phyloP scores from a whole-genome alignment of 2,329 filamentous ascomycete species.

The Tolypocladium paradoxum region DNA sequence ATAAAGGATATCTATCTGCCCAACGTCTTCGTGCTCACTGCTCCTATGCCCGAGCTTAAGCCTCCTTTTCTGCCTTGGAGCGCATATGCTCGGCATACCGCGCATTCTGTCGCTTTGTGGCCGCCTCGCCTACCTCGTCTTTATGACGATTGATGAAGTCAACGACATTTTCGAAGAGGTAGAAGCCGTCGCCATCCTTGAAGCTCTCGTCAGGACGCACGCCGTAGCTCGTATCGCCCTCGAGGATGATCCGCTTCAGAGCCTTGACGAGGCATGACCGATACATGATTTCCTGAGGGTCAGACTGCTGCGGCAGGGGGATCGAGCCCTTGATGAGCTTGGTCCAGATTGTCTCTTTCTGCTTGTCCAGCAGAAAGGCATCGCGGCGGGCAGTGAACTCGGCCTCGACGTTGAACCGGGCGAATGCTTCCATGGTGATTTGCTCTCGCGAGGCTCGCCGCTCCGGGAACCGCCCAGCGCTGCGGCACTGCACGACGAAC shows the following conservation, averaged over 20 bases:
- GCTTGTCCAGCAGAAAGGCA: constrained; percentile 29
- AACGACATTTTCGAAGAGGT: constrained; percentile 27
- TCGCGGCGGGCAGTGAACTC: constrained; percentile 33
- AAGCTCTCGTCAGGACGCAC: constrained; percentile 15
- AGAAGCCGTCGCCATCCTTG: constrained; percentile 29
- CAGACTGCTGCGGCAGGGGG: constrained; percentile 14
- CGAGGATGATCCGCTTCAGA: constrained; percentile 39
- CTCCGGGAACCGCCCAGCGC: constrained; percentile 22
- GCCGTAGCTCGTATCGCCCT: constrained; percentile 29
- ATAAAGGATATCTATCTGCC: neutral
- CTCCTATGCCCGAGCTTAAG: neutral
- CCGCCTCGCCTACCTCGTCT: constrained; percentile 23
- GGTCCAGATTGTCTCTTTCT: constrained; percentile 32
- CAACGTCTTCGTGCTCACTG: neutral
- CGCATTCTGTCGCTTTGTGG: constrained; percentile 15
- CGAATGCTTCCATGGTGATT: constrained; percentile 43
- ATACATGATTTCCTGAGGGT: constrained; percentile 14
- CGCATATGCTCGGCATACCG: constrained; percentile 2
- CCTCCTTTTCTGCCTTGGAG: neutral
- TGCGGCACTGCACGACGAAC: constrained; percentile 45
- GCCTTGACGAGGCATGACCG: constrained; percentile 27
- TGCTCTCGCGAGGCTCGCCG: constrained; percentile 25
- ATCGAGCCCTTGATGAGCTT: constrained; percentile 28
- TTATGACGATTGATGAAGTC: constrained; percentile 31
- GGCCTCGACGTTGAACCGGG: constrained; percentile 31